A percentile compares a stretch with the other conserved stretches of the same genome.
Conservation (phyloP, 2,329 filamentous ascomycete species). For the Alternaria viburni region DNA sequence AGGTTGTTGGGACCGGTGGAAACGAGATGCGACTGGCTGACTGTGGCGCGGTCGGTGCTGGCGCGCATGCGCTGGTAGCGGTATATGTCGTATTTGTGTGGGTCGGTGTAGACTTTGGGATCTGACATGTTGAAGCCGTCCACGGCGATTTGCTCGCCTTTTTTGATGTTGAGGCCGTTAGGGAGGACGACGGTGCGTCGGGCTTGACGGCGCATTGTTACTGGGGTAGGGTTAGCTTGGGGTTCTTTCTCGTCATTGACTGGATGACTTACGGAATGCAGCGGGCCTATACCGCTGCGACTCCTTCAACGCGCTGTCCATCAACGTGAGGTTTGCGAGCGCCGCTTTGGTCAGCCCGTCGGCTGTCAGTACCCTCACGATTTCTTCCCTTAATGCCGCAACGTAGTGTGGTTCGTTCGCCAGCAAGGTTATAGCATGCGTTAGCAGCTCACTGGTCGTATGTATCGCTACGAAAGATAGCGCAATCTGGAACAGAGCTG, state of each 20-base stretch:
- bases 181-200: background rate
- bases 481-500: background rate
- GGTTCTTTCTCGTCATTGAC: accelerated
- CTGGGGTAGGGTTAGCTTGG: background rate
- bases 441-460: background rate
- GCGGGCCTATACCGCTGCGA: background rate
- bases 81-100: background rate
- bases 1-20: conserved; percentile 8
- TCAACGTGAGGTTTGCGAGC: background rate
- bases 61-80: background rate
- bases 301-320: conserved; percentile 1
- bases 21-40: background rate
- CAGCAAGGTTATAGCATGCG: background rate
- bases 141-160: background rate
- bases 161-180: background rate
- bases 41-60: background rate
- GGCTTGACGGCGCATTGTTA: background rate
- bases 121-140: background rate
- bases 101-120: background rate
- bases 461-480: background rate
- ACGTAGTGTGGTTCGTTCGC: background rate
- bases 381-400: background rate
- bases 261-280: background rate
- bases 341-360: background rate
- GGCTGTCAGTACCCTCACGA: background rate